Evolutionary conservation across 2,329 filamentous ascomycete genomes (phyloP).

Genomic region (Stagonosporopsis cucurbitacearum): DNA sequence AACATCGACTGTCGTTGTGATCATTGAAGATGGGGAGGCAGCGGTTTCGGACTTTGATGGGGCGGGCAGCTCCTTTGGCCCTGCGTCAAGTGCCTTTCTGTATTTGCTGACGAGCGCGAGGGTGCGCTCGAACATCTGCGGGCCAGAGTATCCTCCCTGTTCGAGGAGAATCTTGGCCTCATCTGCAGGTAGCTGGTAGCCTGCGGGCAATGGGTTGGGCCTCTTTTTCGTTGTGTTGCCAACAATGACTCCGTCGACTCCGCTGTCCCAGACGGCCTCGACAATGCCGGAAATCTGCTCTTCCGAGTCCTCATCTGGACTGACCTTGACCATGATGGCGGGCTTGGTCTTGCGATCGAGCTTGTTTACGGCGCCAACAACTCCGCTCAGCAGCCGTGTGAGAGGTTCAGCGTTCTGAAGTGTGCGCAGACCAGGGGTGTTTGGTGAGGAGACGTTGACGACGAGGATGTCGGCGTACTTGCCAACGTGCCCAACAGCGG

Average conservation of each 20-base stretch:
- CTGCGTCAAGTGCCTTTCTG: constrained; percentile 59
- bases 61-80: constrained; percentile 41
- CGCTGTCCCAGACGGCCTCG: constrained; percentile 64
- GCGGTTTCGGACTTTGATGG: constrained; percentile 2
- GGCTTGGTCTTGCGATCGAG: constrained; percentile 75
- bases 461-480: constrained; percentile 95
- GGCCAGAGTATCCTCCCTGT: constrained; percentile 88
- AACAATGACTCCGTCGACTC: constrained; percentile 94
- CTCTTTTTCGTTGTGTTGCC: constrained; percentile 94
- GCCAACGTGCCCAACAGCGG: constrained; percentile 81
- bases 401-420: constrained; percentile 86
- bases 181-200: constrained; percentile 66
- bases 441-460: constrained; percentile 96
- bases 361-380: constrained; percentile 77
- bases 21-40: constrained; percentile 15
- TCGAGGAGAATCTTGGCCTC: constrained; percentile 75
- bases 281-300: constrained; percentile 87
- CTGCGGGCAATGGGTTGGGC: constrained; percentile 71
- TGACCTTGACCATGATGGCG: constrained; percentile 96
- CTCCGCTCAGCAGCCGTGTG: constrained; percentile 78
- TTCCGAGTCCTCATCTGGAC: constrained; percentile 89
- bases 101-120: constrained; percentile 81
- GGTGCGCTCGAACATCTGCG: constrained; percentile 83
- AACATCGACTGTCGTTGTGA: constrained; percentile 28
- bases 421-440: constrained; percentile 88